Evolutionary conservation across 2,329 filamentous ascomycete species (phyloP), one percentile per base, ranked within the genome.

Genomic region (Madurella mycetomatis): DNA sequence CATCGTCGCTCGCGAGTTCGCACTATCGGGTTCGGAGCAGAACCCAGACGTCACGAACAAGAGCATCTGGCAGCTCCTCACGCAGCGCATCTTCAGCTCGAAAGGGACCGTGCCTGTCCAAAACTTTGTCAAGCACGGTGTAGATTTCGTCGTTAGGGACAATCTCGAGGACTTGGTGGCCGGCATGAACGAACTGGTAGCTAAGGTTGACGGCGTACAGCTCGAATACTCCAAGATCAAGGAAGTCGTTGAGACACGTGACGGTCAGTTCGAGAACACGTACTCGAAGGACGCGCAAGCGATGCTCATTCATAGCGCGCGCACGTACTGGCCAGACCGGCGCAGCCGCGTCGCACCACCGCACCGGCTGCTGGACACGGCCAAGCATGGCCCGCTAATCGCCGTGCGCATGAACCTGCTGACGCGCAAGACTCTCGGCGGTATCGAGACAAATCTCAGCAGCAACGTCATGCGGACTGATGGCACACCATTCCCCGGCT

Each of bases 1-100:
- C 63, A 84, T 85, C 61, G 78, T 84, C 45, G 78, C 79, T n/a
- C 74, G 77, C 17, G 82, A 85, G 66, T 84, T 85, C 54, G 80
- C 78, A 12, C 75, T 85, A 0, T 85, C 82, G 0, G 82, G 82
- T 9, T 83, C 80, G 0, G 82, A 85, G 67, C 82, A 85, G 70
- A 85, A 85, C 68, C 80, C 80, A 0, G 82, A 85, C 60, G 58
- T 85, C 31, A 82, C 81, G 1, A 68, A 65, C 64, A 85, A 85
- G 70, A 83, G 77, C 64, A 67, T 80, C 45, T 77, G 77, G 73
- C 66, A 77, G 62, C 60, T 81, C 2, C 67, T 83, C 12, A 70
- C 65, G n/a, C 70, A 70, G 61, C 74, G 82, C 30, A 54, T 82
- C 25, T 73, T 84, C 41, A 73, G 75, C 53, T 72, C 71, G 44